These are phyloP conservation scores for Myxozyma vanderwaltii DNA, from an alignment of 805 yeast genomes.

Conservation along the genomic window DNA sequence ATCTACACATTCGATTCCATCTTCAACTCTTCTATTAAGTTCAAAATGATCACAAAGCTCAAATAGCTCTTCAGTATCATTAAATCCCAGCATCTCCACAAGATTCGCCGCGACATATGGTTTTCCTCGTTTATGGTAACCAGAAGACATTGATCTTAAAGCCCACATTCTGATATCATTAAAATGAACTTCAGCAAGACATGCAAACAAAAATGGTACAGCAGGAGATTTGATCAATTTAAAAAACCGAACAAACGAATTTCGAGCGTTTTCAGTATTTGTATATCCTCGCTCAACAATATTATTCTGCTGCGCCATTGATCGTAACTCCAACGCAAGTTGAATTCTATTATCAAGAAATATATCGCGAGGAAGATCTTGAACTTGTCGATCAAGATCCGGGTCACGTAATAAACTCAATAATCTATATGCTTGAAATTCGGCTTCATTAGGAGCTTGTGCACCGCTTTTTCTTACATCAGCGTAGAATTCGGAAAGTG, in stretches of 20 bases:
- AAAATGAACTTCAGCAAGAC: conserved; percentile 76
- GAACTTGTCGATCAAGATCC: conserved; percentile 76
- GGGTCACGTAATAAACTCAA: conserved; percentile 80
- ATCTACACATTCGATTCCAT: conserved; percentile 47
- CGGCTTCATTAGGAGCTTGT: conserved; percentile 80
- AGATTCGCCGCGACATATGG: conserved; percentile 59
- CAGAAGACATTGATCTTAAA: conserved; percentile 55
- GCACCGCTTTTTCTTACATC: conserved; percentile 75
- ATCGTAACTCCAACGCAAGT: conserved; percentile 69
- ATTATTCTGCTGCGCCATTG: conserved; percentile 64
- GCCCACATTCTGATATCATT: conserved; percentile 78
- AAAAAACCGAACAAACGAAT: conserved; percentile 68
- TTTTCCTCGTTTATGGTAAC: conserved; percentile 65
- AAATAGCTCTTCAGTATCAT: conserved; percentile 54
- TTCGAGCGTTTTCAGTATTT: conserved; percentile 58
- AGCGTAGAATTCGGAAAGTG: conserved; percentile 81
- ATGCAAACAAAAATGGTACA: conserved; percentile 69
- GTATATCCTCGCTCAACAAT: conserved; percentile 50
- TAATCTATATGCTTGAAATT: conserved; percentile 84
- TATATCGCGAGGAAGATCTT: conserved; percentile 62
- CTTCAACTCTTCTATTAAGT: conserved; percentile 48
- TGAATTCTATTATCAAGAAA: conserved; percentile 61
- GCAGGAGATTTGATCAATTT: conserved; percentile 51
- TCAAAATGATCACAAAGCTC: conserved; percentile 67
- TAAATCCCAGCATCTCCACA: conserved; percentile 63